These are phyloP conservation scores for Suhomyces kilbournensis DNA, from an alignment of 805 yeast species.

Conservation along the genomic window DNA sequence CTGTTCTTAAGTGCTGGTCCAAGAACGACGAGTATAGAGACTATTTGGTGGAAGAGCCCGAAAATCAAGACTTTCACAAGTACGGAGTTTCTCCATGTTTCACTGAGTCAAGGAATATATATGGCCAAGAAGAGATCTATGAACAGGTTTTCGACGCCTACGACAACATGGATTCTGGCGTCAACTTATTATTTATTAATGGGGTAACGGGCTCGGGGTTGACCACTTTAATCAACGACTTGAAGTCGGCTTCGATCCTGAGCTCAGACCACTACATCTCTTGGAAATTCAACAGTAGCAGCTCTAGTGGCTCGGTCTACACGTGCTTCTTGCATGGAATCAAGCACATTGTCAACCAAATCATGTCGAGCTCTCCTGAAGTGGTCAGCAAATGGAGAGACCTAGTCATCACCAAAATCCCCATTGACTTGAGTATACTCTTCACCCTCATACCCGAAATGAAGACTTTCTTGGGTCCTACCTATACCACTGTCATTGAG, in stretches of 20 bases:
- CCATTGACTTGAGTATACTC: constrained; percentile 40
- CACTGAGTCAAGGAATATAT: constrained; percentile 4
- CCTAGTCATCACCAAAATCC: constrained; percentile 32
- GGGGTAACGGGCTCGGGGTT: constrained; percentile 50
- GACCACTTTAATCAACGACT: constrained; percentile 38
- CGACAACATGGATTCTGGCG: constrained; percentile 9
- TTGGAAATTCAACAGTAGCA: constrained; percentile 30
- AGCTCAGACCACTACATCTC: constrained; percentile 26
- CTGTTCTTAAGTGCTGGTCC: not conserved
- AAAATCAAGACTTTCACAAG: constrained; percentile 1
- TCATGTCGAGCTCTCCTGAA: constrained; percentile 35
- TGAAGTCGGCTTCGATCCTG: constrained; percentile 32
- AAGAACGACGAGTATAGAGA: not conserved
- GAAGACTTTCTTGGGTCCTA: constrained; percentile 40
- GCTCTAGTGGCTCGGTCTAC: constrained; percentile 32
- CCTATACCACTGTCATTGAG: constrained; percentile 23
- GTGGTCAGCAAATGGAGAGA: constrained; percentile 41
- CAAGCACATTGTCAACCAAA: constrained; percentile 38
- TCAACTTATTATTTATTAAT: constrained; percentile 27
- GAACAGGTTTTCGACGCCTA: constrained; percentile 5
- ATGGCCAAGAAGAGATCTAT: constrained; percentile 14
- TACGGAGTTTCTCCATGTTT: constrained; percentile 10
- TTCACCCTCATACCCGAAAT: constrained; percentile 46
- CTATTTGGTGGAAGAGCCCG: constrained; percentile 2
- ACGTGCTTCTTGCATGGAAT: constrained; percentile 36